Conservation (phyloP, 2,329 filamentous ascomycete species). For the Calonectria hongkongensis region DNA sequence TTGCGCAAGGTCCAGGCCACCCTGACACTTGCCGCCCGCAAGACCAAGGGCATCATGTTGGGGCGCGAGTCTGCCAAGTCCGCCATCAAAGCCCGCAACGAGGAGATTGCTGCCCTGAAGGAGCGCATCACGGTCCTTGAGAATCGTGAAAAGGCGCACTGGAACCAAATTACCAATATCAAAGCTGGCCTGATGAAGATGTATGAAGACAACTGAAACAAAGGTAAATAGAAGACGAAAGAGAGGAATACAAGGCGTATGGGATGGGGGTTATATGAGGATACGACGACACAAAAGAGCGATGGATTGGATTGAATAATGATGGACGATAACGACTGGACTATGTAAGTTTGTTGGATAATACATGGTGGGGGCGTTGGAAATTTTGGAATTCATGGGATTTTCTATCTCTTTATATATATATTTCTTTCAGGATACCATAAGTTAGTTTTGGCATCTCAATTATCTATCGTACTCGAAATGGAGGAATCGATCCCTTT, state of each 20-base stretch:
- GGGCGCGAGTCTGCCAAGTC: constrained; percentile 80
- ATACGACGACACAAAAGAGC: neutral
- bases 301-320: neutral
- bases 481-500: neutral
- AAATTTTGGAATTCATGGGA: neutral
- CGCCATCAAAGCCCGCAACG: constrained; percentile 77
- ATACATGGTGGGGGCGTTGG: neutral
- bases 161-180: constrained; percentile 60
- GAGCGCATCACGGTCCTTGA: constrained; percentile 63
- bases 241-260: too few relatives aligned
- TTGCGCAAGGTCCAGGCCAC: constrained; percentile 63
- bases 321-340: neutral
- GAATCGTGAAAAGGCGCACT: constrained; percentile 57
- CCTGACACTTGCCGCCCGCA: constrained; percentile 74
- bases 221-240: neutral
- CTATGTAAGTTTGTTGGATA: neutral
- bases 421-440: neutral
- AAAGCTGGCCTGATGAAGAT: constrained; percentile 62
- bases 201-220: constrained; percentile 57
- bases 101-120: constrained; percentile 61
- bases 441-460: constrained; percentile 14
- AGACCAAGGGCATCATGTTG: constrained; percentile 75
- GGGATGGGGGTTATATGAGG: too few relatives aligned
- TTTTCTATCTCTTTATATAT: neutral
- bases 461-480: neutral